These are phyloP conservation scores for Letharia columbiana DNA, from an alignment of 495 filamentous ascomycete species.

Conservation along the genomic window DNA sequence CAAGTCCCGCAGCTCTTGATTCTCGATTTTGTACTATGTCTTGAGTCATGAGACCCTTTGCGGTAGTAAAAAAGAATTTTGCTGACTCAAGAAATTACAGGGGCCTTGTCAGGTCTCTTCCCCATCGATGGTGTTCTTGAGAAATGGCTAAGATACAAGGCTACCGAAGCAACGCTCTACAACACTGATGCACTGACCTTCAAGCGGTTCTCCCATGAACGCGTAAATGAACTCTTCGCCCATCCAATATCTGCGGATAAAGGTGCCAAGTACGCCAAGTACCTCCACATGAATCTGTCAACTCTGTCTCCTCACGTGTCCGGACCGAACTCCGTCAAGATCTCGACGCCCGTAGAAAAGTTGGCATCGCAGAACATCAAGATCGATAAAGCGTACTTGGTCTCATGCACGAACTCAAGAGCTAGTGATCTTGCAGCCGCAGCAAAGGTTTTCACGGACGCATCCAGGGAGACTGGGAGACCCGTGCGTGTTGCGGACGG, in stretches of 20 bases:
- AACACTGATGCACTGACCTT: constrained; percentile 26
- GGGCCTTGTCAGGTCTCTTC: constrained; percentile 58
- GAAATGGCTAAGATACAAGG: constrained; percentile 71
- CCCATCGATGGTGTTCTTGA: constrained; percentile 69
- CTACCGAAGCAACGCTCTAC: constrained; percentile 54
- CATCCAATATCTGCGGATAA: constrained; percentile 63
- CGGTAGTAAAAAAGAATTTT: no score
- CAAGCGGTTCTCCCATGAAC: constrained; percentile 55
- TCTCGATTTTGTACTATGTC: no score
- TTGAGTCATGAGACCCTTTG: no score
- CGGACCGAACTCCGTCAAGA: constrained; percentile 87
- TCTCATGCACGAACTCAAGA: constrained; percentile 86
- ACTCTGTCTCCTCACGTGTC: constrained; percentile 80
- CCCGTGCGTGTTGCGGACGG: constrained; percentile 58
- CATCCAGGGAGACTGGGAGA: constrained; percentile 46
- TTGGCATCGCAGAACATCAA: constrained; percentile 63
- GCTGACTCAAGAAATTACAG: no score
- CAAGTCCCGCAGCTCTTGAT: no score
- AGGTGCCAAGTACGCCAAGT: constrained; percentile 75
- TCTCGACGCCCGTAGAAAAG: constrained; percentile 69
- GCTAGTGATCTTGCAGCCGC: constrained; percentile 76
- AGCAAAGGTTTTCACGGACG: constrained; percentile 78
- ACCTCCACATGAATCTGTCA: constrained; percentile 67
- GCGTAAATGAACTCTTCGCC: constrained; percentile 62
- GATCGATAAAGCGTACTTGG: constrained; percentile 79